A percentile compares a stretch with the other conserved stretches of the same genome.
Evolutionary conservation across 441 rosid species (phyloP).

Genomic region (Jatropha multifida): DNA sequence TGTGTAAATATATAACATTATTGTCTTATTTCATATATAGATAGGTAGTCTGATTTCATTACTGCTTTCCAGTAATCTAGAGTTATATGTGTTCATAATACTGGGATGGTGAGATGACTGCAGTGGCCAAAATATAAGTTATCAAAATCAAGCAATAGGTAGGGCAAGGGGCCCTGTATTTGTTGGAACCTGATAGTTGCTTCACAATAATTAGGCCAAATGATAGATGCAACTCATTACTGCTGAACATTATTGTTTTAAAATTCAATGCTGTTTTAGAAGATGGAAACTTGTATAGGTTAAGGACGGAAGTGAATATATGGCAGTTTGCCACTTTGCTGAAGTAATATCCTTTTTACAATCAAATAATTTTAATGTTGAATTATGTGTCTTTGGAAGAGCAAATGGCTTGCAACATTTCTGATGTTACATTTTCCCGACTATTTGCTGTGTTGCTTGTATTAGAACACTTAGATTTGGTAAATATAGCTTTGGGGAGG

Average conservation of each 20-base stretch:
- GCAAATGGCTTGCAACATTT: not conserved
- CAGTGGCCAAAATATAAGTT: not conserved
- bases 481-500: not conserved
- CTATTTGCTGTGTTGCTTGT: not conserved
- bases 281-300: not conserved
- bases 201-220: not conserved
- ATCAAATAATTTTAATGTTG: not conserved
- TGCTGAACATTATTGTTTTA: not conserved
- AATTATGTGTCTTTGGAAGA: not conserved
- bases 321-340: not conserved
- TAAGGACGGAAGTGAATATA: not conserved
- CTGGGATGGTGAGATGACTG: not conserved
- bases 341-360: not conserved
- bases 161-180: not conserved
- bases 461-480: not conserved
- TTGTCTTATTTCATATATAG: not conserved
- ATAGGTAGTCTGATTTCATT: not conserved
- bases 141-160: not conserved
- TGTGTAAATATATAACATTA: too few relatives aligned
- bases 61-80: slow-evolving; percentile 2
- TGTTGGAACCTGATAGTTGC: not conserved
- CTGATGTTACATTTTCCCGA: not conserved
- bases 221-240: not conserved
- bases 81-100: not conserved
- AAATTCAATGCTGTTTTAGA: not conserved